Evolutionary conservation across 2,329 filamentous ascomycete species (phyloP).

Genomic region (Neocatenulostroma microsporum): DNA sequence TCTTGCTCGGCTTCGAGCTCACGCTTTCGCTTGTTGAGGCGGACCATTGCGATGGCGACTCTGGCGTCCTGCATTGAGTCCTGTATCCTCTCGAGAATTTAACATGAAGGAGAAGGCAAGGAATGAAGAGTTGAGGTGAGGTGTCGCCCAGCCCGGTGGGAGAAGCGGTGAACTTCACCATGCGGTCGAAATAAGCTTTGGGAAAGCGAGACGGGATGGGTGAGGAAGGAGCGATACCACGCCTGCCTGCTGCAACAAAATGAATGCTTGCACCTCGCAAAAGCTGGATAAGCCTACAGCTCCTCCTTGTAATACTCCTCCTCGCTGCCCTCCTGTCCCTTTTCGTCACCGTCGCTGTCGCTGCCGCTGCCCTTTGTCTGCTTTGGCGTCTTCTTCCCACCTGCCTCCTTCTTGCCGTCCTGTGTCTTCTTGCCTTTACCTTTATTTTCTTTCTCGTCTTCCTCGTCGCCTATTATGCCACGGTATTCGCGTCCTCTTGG

Average conservation of each 20-base stretch:
- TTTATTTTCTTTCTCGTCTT: slow-evolving; percentile 39
- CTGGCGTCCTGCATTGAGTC: slow-evolving; percentile 2
- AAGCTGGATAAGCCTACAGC: too few relatives aligned
- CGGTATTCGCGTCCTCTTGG: slow-evolving; percentile 59
- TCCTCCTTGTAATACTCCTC: slow-evolving; percentile 24
- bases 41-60: slow-evolving; percentile 1
- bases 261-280: too few relatives aligned
- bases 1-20: not conserved
- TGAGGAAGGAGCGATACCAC: too few relatives aligned
- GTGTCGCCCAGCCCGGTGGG: not conserved
- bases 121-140: not conserved
- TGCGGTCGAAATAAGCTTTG: slow-evolving; percentile 2
- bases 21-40: not conserved
- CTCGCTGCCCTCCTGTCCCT: slow-evolving; percentile 15
- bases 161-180: not conserved
- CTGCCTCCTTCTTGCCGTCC: slow-evolving; percentile 19
- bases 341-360: slow-evolving; percentile 8
- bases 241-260: not conserved
- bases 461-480: slow-evolving; percentile 58
- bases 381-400: slow-evolving; percentile 5
- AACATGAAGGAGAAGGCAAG: not conserved
- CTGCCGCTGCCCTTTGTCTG: too few relatives aligned
- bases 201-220: too few relatives aligned
- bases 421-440: too few relatives aligned
- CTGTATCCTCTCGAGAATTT: too few relatives aligned